phyloP scores from a whole-genome alignment of 768 basidiomycete species.

The Rhodotorula paludigena region DNA sequence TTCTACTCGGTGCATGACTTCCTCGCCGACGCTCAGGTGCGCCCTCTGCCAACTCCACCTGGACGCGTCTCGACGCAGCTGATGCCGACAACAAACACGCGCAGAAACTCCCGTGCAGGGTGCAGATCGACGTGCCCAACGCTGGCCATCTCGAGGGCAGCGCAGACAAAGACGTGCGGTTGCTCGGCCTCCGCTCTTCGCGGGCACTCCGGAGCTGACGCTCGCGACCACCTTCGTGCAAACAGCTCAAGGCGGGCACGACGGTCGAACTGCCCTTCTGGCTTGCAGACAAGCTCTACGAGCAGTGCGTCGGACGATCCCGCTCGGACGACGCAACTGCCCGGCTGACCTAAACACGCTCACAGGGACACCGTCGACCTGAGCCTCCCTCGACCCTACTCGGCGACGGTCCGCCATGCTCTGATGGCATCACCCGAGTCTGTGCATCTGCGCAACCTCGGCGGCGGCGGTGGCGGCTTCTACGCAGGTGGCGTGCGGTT shows the following conservation, averaged over 20 bases:
- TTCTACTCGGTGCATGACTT: slow-evolving; percentile 36
- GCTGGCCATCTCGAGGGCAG: slow-evolving; percentile 41
- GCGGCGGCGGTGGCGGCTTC: slow-evolving; percentile 42
- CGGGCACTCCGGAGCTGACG: no score
- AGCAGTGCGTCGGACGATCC: slow-evolving; percentile 19
- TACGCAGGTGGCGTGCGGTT: slow-evolving; percentile 39
- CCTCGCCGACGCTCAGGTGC: slow-evolving; percentile 37
- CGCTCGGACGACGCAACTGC: neutral
- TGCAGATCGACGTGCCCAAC: slow-evolving; percentile 38
- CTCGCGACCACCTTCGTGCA: neutral
- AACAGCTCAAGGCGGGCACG: slow-evolving; percentile 36
- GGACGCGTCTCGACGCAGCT: no score
- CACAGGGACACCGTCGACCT: slow-evolving; percentile 39
- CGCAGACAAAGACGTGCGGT: slow-evolving; percentile 41
- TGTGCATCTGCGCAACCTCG: slow-evolving; percentile 42
- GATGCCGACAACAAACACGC: neutral
- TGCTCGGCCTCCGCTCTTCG: no score
- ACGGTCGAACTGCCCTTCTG: slow-evolving; percentile 43
- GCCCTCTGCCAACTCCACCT: neutral
- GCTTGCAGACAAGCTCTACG: slow-evolving; percentile 38
- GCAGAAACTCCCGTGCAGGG: slow-evolving; percentile 41
- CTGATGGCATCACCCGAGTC: slow-evolving; percentile 38
- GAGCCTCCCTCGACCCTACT: slow-evolving; percentile 39
- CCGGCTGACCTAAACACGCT: neutral
- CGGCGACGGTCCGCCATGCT: slow-evolving; percentile 39